phyloP scores from a whole-genome alignment of 2,329 filamentous ascomycete genomes.

The Helminthosporium solani region DNA sequence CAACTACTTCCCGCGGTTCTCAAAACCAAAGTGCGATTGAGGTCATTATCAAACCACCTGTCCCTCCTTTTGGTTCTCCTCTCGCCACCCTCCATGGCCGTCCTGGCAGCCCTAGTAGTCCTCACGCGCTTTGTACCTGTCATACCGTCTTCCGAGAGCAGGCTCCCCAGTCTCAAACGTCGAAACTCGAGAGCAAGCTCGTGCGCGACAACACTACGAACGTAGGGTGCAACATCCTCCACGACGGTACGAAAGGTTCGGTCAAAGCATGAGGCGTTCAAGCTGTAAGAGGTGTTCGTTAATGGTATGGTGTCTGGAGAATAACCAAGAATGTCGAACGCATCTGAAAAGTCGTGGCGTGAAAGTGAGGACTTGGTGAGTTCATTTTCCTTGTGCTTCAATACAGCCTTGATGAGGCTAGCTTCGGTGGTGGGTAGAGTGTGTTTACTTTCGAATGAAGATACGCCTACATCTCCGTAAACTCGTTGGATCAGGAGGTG shows the following conservation, averaged over 20 bases:
- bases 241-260: conserved; percentile 65
- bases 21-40: conserved; percentile 64
- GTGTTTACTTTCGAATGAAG: conserved; percentile 4
- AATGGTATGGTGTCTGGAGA: conserved; percentile 30
- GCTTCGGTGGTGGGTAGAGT: conserved; percentile 13
- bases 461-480: conserved; percentile 5
- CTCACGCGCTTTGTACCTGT: conserved; percentile 58
- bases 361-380: conserved; percentile 25
- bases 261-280: conserved; percentile 76
- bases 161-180: conserved; percentile 61
- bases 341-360: conserved; percentile 46
- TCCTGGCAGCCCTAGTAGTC: conserved; percentile 72
- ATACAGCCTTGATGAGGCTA: conserved; percentile 27
- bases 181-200: conserved; percentile 71
- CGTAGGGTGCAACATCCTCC: conserved; percentile 81
- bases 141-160: conserved; percentile 61
- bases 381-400: conserved; percentile 27
- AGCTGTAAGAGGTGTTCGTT: conserved; percentile 41
- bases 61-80: conserved; percentile 68
- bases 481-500: conserved; percentile 21
- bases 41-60: conserved; percentile 65
- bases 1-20: conserved; percentile 55
- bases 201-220: conserved; percentile 79
- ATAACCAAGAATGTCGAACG: conserved; percentile 55
- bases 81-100: conserved; percentile 73